These are phyloP conservation scores for Ustilago lituana DNA, from an alignment of 1,284 basidiomycete genomes.

Conservation along the genomic window DNA sequence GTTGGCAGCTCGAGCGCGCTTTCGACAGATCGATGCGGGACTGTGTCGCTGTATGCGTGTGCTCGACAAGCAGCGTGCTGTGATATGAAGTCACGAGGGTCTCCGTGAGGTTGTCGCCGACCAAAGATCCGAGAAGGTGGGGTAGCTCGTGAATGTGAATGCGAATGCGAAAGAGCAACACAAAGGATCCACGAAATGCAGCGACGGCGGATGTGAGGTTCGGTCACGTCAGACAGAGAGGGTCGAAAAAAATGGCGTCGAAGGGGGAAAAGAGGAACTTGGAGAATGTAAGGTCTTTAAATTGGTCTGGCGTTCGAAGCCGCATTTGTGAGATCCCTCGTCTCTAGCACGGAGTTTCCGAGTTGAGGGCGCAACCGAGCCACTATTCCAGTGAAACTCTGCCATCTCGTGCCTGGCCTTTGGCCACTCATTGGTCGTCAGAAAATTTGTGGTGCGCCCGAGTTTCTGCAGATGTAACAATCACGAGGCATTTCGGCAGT, in stretches of 20 bases:
- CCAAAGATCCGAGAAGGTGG: too few species aligned
- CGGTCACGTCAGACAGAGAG: constrained; percentile 9
- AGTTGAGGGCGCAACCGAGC: too few species aligned
- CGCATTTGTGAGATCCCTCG: constrained; percentile 24
- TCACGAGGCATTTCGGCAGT: constrained; percentile 18
- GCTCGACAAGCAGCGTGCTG: too few species aligned
- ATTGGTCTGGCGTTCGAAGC: constrained; percentile 3
- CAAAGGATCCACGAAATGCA: neutral
- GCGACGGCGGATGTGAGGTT: constrained; percentile 13
- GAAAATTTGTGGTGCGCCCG: neutral
- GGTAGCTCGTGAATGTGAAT: too few species aligned
- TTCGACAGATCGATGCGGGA: too few species aligned
- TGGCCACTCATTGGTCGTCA: too few species aligned
- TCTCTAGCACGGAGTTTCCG: constrained; percentile 40
- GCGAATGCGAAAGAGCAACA: constrained; percentile 12
- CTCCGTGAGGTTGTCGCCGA: too few species aligned
- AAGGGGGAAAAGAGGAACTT: neutral
- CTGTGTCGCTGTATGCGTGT: too few species aligned
- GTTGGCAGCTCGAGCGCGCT: too few species aligned
- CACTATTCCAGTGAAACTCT: too few species aligned
- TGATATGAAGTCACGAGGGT: too few species aligned
- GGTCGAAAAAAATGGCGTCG: neutral
- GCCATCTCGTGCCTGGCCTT: too few species aligned
- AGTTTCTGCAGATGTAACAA: constrained; percentile 27
- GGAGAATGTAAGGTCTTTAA: constrained; percentile 23